Evolutionary conservation across 305 asterid genomes (phyloP), one percentile per base, ranked within the genome.

Genomic region (Andrographis paniculata): DNA sequence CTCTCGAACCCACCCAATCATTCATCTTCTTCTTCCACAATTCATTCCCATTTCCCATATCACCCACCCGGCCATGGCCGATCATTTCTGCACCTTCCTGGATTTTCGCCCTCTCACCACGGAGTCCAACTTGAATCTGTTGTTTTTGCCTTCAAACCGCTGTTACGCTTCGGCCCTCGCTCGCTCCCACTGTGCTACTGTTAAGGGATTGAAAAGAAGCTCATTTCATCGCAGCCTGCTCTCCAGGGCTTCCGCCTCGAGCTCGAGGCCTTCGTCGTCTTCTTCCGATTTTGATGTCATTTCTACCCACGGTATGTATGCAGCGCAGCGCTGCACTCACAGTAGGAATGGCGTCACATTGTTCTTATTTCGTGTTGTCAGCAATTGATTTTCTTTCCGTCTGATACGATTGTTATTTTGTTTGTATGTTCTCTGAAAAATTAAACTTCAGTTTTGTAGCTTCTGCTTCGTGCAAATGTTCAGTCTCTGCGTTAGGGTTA

Each of bases 271-370:
- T 45, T 67, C 71, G 49, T 60, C 80, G 2, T 50, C 70, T 6
- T 5, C 11, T 33, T 33, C 38, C 38, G 22, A 62, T 5, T 14
- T 68, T 45, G 82, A 72, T 60, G 49, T 85, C 45, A 53, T 84
- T 68, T 69, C 91, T 24, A 74, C 73, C 49, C 82, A 77, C 50
- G 91, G 95, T 84, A 68, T 30, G 52, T 18, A 19, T 16, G 9
- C n/a, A n/a, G n/a, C 9, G 23, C 23, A 42, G 8, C 48, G 42
- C 39, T 20, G n/a, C 23, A 8, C n/a, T 1, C 18, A 13, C 36
- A n/a, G n/a, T n/a, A n/a, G n/a, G n/a, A n/a, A n/a, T n/a, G n/a
- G n/a, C 17, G 20, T 16, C 31, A 20, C 15, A 17, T 42, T 35
- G 27, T 30, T 40, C 18, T 50, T 2, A 22, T 19, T 24, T 15